Conservation (phyloP, 78 protist genomes). For the Planoprotostelium fungivorum region DNA sequence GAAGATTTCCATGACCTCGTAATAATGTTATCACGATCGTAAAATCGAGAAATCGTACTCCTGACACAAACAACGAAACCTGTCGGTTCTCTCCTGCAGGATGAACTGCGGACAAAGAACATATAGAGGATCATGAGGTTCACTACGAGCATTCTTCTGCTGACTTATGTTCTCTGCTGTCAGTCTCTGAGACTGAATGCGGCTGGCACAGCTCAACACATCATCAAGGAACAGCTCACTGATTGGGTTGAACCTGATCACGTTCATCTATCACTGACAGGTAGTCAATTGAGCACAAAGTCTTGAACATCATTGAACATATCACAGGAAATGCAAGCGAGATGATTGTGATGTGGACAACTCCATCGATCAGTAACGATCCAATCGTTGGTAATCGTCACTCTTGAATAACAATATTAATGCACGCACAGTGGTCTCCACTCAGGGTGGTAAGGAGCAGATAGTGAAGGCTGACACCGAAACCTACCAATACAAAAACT, state of each 20-base stretch:
- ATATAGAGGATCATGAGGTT: too few species aligned
- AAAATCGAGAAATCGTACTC: too few species aligned
- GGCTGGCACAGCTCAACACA: background rate
- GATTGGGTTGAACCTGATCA: background rate
- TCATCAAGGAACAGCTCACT: background rate
- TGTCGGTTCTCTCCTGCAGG: too few species aligned
- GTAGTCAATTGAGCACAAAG: background rate
- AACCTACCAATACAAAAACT: background rate
- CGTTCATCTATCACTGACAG: background rate
- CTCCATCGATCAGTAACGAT: background rate
- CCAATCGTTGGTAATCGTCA: background rate
- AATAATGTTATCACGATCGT: too few species aligned
- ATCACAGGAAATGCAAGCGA: background rate
- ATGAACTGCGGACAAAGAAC: too few species aligned
- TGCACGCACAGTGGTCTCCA: background rate
- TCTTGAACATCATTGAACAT: background rate
- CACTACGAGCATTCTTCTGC: too few species aligned
- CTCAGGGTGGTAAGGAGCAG: background rate
- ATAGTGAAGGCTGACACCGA: background rate
- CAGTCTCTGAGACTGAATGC: background rate
- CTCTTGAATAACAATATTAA: background rate
- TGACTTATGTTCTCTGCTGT: too few species aligned
- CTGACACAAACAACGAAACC: too few species aligned
- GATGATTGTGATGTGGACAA: background rate
- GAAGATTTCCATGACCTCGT: too few species aligned